These are phyloP conservation scores for Helotiales sp. DNA, from an alignment of 2,329 filamentous ascomycete genomes.

Conservation along the genomic window DNA sequence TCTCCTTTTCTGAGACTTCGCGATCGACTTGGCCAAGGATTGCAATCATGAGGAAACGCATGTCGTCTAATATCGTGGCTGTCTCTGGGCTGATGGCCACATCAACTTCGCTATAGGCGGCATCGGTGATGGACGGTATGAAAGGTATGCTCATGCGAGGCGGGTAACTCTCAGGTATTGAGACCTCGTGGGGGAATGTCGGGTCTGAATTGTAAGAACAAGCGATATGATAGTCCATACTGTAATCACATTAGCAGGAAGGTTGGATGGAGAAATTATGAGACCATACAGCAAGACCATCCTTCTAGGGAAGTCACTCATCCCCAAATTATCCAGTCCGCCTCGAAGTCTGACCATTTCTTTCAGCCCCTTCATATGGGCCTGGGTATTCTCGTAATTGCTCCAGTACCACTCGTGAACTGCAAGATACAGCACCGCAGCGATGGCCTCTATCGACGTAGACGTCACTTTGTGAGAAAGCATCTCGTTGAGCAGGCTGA, in stretches of 20 bases:
- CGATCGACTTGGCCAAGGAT: slow-evolving; percentile 50
- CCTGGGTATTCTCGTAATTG: slow-evolving; percentile 50
- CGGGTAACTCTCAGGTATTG: slow-evolving; percentile 48
- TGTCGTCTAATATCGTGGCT: slow-evolving; percentile 57
- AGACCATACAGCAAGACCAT: slow-evolving; percentile 54
- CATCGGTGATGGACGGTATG: slow-evolving; percentile 49
- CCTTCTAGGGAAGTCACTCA: slow-evolving; percentile 54
- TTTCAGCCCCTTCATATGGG: slow-evolving; percentile 53
- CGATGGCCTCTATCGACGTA: slow-evolving; percentile 53
- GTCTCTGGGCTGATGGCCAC: slow-evolving; percentile 53
- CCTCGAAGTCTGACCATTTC: slow-evolving; percentile 55
- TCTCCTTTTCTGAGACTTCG: slow-evolving; percentile 12
- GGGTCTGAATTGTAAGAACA: slow-evolving; percentile 53
- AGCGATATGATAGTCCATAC: slow-evolving; percentile 54
- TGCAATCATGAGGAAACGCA: slow-evolving; percentile 53
- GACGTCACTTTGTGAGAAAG: slow-evolving; percentile 45
- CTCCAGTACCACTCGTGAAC: slow-evolving; percentile 62
- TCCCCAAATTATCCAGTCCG: slow-evolving; percentile 51
- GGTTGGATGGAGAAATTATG: too few species aligned
- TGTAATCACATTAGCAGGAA: slow-evolving; percentile 31
- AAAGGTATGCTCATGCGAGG: slow-evolving; percentile 53
- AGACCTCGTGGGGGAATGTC: slow-evolving; percentile 49
- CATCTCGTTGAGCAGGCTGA: slow-evolving; percentile 53
- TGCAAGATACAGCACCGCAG: slow-evolving; percentile 55
- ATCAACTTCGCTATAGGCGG: slow-evolving; percentile 48